phyloP scores from a whole-genome alignment of 768 basidiomycete species.

The Mycena leptocephala region DNA sequence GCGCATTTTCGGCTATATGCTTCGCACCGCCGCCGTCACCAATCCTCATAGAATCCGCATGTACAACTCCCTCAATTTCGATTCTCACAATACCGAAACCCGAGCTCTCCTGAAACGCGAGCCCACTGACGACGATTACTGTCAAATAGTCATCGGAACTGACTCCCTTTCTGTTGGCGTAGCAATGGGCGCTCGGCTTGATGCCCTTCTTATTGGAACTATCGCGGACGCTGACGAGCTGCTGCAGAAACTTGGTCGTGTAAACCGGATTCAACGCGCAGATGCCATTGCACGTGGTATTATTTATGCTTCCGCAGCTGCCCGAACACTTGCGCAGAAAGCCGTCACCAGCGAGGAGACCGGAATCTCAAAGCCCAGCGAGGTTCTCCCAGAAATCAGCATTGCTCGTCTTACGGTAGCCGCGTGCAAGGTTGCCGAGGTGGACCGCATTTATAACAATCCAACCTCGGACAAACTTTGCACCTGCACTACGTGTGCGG shows the following conservation, averaged over 20 bases:
- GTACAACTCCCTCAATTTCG: conserved; percentile 4
- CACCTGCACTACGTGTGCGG: not conserved
- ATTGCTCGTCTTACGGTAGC: not conserved
- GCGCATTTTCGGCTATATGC: not conserved
- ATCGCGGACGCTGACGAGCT: not conserved
- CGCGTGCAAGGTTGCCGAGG: not conserved
- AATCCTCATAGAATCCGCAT: not conserved
- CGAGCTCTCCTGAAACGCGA: not conserved
- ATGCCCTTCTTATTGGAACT: not conserved
- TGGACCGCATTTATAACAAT: not conserved
- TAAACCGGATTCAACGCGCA: not conserved
- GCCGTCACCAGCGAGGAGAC: not conserved
- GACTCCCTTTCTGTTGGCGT: not conserved
- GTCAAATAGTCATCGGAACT: not conserved
- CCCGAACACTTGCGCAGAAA: not conserved
- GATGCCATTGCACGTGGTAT: not conserved
- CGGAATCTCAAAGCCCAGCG: not conserved
- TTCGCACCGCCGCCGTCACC: not conserved
- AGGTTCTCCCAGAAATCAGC: not conserved
- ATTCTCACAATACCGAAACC: not conserved
- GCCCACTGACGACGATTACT: not conserved
- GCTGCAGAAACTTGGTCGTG: not conserved
- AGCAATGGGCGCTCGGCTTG: not conserved
- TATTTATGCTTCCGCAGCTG: not conserved
- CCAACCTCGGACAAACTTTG: not conserved